Percentiles rank a stretch among this genome's conserved stretches.
Evolutionary conservation across 2,329 filamentous ascomycete species (phyloP).

Genomic region (Plectosphaerella cucumerina): DNA sequence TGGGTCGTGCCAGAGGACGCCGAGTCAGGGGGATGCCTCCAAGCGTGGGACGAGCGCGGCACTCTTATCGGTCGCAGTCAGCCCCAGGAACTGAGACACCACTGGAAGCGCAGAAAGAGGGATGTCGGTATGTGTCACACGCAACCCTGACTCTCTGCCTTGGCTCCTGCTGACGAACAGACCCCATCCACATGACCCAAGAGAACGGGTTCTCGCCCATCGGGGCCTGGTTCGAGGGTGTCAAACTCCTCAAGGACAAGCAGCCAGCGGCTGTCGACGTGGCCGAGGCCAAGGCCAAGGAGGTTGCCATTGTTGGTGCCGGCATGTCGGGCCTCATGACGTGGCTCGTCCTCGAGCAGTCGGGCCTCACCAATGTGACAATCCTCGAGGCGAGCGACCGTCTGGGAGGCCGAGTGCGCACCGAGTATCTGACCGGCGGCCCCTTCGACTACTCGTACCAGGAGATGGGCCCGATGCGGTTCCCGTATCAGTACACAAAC

Average conservation of each 20-base stretch:
- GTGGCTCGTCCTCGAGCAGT: constrained; percentile 41
- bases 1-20: constrained; percentile 18
- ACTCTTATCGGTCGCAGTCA: constrained; percentile 29
- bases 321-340: constrained; percentile 65
- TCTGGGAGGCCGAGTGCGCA: constrained; percentile 61
- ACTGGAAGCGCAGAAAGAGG: constrained; percentile 18
- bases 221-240: constrained; percentile 65
- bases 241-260: constrained; percentile 52
- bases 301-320: constrained; percentile 60
- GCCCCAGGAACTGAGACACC: constrained; percentile 23
- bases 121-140: constrained; percentile 2
- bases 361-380: constrained; percentile 55
- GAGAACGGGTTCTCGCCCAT: constrained; percentile 39
- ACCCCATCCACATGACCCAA: constrained; percentile 43
- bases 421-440: constrained; percentile 55
- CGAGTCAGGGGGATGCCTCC: constrained; percentile 30
- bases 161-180: constrained; percentile 17
- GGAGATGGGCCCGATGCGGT: constrained; percentile 63
- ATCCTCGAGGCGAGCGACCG: constrained; percentile 58
- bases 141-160: neutral
- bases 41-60: constrained; percentile 29
- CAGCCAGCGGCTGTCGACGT: constrained; percentile 49
- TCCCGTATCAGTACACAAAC: constrained; percentile 49
- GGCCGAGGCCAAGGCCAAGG: constrained; percentile 49
- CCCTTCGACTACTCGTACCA: constrained; percentile 64